phyloP scores from a whole-genome alignment of 306 rosid species.

The Ormosia emarginata region DNA sequence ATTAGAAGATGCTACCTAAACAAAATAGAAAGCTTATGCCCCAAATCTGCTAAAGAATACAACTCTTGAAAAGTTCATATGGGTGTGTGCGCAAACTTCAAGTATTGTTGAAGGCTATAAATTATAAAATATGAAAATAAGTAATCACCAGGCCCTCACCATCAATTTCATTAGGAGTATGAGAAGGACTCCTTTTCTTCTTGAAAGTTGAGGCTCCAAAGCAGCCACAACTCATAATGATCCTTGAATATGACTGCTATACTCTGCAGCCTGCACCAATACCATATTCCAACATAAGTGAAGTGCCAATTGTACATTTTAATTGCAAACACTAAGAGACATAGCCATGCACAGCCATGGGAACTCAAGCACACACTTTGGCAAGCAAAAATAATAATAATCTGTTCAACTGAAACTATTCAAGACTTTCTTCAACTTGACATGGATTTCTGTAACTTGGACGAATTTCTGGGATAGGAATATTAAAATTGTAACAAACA shows the following conservation, averaged over 20 bases:
- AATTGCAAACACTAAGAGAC: background rate
- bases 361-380: background rate
- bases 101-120: constrained; percentile 1
- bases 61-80: background rate
- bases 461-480: background rate
- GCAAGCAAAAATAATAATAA: background rate
- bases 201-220: constrained; percentile 54
- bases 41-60: background rate
- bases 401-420: constrained; percentile 7
- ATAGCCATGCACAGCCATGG: background rate
- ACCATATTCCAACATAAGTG: constrained; percentile 19
- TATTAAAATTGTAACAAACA: background rate
- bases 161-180: constrained; percentile 38
- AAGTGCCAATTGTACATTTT: constrained; percentile 7
- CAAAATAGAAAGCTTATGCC: background rate
- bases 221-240: constrained; percentile 82
- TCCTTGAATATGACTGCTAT: constrained; percentile 8
- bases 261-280: constrained; percentile 20
- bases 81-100: background rate
- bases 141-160: constrained; percentile 42
- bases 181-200: constrained; percentile 42
- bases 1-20: background rate
- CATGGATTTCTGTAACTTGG: background rate
- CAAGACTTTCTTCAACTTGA: background rate
- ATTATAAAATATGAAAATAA: background rate